These are phyloP conservation scores for Ramalina intermedia DNA, from an alignment of 495 filamentous ascomycete genomes.

Conservation along the genomic window DNA sequence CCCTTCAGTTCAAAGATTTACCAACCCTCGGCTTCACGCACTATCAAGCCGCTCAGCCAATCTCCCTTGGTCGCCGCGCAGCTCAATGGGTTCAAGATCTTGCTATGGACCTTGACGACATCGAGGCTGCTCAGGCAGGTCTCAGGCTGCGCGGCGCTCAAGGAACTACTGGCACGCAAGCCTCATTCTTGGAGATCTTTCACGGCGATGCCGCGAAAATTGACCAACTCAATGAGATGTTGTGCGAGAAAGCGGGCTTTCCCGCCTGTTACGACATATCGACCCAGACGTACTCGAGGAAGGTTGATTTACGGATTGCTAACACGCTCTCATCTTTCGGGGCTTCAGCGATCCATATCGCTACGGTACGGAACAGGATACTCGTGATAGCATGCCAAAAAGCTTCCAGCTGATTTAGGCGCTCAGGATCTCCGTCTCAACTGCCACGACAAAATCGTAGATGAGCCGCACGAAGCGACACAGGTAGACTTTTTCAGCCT, in stretches of 20 bases:
- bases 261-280: conserved; percentile 54
- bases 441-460: too few species aligned
- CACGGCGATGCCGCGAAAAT: conserved; percentile 64
- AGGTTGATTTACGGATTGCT: conserved; percentile 68
- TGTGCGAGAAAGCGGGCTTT: conserved; percentile 81
- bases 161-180: conserved; percentile 67
- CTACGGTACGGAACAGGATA: conserved; percentile 58
- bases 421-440: too few species aligned
- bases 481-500: too few species aligned
- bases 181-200: conserved; percentile 75
- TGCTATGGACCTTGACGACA: conserved; percentile 69
- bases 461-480: too few species aligned
- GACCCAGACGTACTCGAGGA: conserved; percentile 70
- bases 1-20: conserved; percentile 56
- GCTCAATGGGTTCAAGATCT: conserved; percentile 82
- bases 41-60: conserved; percentile 57
- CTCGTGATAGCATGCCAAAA: conserved; percentile 52
- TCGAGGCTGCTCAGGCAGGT: conserved; percentile 58
- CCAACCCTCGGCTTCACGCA: conserved; percentile 70
- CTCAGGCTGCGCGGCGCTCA: conserved; percentile 76
- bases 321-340: conserved; percentile 76
- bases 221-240: conserved; percentile 53
- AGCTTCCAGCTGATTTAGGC: background rate
- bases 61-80: conserved; percentile 71
- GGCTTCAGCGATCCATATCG: conserved; percentile 39